These are phyloP conservation scores for Pythium aquatile DNA, from an alignment of 352 stramenopile genomes.

Conservation along the genomic window DNA sequence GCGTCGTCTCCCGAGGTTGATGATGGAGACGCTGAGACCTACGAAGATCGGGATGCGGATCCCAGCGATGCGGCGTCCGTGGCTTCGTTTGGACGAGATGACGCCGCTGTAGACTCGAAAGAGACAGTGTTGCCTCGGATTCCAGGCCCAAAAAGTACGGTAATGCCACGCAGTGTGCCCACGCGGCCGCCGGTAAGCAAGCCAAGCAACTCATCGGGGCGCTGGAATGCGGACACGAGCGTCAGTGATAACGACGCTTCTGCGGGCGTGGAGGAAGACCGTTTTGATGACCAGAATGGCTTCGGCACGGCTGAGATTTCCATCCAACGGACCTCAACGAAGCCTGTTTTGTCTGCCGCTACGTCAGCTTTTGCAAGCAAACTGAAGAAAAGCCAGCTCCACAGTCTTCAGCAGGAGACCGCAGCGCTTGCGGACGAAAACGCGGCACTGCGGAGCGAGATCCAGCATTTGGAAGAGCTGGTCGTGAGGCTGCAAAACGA, in stretches of 20 bases:
- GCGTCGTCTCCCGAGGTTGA: conserved; percentile 2
- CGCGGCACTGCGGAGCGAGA: conserved; percentile 37
- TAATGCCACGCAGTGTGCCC: not conserved
- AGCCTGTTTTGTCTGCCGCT: conserved; percentile 11
- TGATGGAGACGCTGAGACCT: conserved; percentile 20
- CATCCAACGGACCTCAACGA: conserved; percentile 31
- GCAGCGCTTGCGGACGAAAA: conserved; percentile 38
- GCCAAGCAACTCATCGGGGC: not conserved
- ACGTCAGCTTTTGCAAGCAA: conserved; percentile 34
- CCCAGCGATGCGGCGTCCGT: conserved; percentile 4
- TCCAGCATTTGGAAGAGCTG: conserved; percentile 46
- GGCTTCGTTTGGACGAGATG: not conserved
- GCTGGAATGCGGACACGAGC: conserved; percentile 26
- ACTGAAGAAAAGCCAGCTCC: conserved; percentile 43
- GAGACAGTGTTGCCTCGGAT: conserved; percentile 18
- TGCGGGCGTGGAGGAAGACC: conserved; percentile 10
- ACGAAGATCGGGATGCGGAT: conserved; percentile 15
- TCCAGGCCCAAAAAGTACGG: not conserved
- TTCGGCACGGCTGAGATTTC: conserved; percentile 28
- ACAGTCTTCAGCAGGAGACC: conserved; percentile 48
- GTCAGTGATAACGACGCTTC: not conserved
- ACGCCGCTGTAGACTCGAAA: not conserved
- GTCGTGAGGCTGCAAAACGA: conserved; percentile 34
- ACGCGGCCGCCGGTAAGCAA: not conserved
- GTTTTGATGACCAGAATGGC: not conserved